Percentiles rank a stretch among this genome's conserved stretches.
These are phyloP conservation scores for Rutstroemia sp. DNA, from an alignment of 2,329 filamentous ascomycete genomes.

Conservation along the genomic window DNA sequence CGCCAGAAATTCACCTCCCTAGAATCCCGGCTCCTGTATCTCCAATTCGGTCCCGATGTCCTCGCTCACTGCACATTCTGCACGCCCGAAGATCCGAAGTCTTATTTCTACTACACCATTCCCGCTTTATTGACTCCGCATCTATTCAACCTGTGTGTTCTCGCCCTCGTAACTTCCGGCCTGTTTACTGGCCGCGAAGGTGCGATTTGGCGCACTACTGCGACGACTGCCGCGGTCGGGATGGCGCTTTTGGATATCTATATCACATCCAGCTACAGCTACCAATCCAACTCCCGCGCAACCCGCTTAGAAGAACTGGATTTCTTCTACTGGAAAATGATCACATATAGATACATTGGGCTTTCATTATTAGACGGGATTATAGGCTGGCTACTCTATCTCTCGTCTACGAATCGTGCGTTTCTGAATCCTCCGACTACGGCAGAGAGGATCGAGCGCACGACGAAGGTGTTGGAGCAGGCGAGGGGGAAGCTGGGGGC, in stretches of 20 bases:
- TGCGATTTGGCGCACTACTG: conserved; percentile 60
- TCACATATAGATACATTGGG: conserved; percentile 52
- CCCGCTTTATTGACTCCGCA: conserved; percentile 71
- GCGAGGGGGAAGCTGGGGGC: conserved; percentile 63
- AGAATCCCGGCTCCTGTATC: conserved; percentile 71
- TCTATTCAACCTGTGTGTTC: conserved; percentile 63
- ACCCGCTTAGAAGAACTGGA: conserved; percentile 57
- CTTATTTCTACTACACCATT: conserved; percentile 75
- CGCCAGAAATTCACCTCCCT: conserved; percentile 60
- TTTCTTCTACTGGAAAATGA: conserved; percentile 63
- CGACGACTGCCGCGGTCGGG: conserved; percentile 54
- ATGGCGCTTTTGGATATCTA: conserved; percentile 61
- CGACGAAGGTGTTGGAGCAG: conserved; percentile 48
- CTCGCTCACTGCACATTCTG: conserved; percentile 79
- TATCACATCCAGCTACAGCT: conserved; percentile 55
- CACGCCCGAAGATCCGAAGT: conserved; percentile 56
- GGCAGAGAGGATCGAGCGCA: conserved; percentile 58
- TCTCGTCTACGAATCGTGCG: conserved; percentile 72
- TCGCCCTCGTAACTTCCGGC: conserved; percentile 68
- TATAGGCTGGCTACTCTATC: conserved; percentile 61
- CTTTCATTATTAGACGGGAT: conserved; percentile 58
- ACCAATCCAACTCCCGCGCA: conserved; percentile 55
- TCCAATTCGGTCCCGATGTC: conserved; percentile 71
- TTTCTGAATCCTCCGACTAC: conserved; percentile 56
- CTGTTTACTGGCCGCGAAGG: conserved; percentile 56